Base-by-base conservation (phyloP, 2,329 filamentous ascomycete genomes). In the Pseudogymnoascus sp. region DNA sequence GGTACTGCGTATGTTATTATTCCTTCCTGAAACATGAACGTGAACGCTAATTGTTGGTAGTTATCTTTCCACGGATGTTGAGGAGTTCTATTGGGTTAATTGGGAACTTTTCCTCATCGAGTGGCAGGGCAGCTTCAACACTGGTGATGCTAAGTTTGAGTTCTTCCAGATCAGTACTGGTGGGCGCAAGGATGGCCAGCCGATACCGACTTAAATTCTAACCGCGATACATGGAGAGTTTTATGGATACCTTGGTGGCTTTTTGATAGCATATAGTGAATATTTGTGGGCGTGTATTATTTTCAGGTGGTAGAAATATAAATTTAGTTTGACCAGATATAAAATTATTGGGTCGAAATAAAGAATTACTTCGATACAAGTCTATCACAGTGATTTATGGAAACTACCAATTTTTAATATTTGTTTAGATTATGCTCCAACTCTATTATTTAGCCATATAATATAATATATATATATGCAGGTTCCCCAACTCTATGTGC, bases 101-200 rank as follows among this genome's bases (percentile, higher is more conserved):
- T 53, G 47, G 47, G 47, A 53, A 14, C 28, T 33, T 1, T 53
- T 53, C 47, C 28, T 53, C 2, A 18, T 53, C 4, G 47, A 53
- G 47, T 53, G 47, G 47, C 47, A 53, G n/a, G 47, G 47, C 25
- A 53, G 8, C 47, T 53, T 53, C 25, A 53, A 33, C 28, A 53
- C 47, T 7, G 47, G 47, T 7, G 28, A 30, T 14, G 25, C 47
- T 25, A 53, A 33, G 47, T 53, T 53, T 6, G 47, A 53, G n/a
- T 53, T 53, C 25, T 53, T 53, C n/a, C 47, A 53, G 15, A 53
- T 53, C 9, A 30, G n/a, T 18, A 53, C 47, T 53, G 47, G 47
- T 18, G 47, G 47, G 12, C 47, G 47, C 47, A 53, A 53, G 25
- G 47, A 53, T 53, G 47, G 47, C 28, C 47, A 53, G 47, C 25